A percentile compares a stretch with the other conserved stretches of the same genome.
Conservation (phyloP, 352 stramenopile genomes). For the Phytophthora macrochlamydospora region DNA sequence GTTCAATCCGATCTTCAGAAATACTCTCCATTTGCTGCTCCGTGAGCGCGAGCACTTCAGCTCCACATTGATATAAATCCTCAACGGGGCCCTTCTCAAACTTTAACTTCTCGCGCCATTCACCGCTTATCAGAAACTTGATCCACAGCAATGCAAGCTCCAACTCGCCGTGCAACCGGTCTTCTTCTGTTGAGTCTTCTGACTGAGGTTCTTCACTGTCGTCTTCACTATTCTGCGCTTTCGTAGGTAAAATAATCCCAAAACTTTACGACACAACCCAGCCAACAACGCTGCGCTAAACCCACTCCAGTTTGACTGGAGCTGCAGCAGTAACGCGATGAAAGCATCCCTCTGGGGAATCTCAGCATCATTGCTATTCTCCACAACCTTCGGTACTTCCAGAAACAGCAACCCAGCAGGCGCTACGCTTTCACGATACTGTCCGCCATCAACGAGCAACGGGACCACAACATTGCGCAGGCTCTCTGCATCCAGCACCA, state of each 20-base stretch:
- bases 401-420: constrained; percentile 55
- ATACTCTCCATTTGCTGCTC: constrained; percentile 26
- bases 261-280: constrained; percentile 58
- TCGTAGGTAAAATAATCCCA: constrained; percentile 11
- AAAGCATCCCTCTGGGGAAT: constrained; percentile 40
- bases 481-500: constrained; percentile 48
- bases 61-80: constrained; percentile 62
- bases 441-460: constrained; percentile 62
- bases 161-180: constrained; percentile 24
- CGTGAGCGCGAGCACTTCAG: constrained; percentile 52
- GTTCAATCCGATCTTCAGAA: constrained; percentile 2
- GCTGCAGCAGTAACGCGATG: constrained; percentile 46
- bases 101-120: constrained; percentile 70
- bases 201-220: constrained; percentile 7
- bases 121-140: constrained; percentile 65
- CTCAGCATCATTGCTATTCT: neutral
- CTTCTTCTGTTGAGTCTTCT: constrained; percentile 1
- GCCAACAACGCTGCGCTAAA: constrained; percentile 63
- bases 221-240: constrained; percentile 13
- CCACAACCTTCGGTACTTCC: constrained; percentile 6
- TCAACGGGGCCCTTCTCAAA: constrained; percentile 63
- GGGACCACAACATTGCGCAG: constrained; percentile 65
- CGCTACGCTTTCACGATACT: constrained; percentile 55
- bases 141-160: constrained; percentile 60
- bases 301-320: constrained; percentile 55